phyloP scores from a whole-genome alignment of 2,329 filamentous ascomycete species.

The Ophiostoma sp. region DNA sequence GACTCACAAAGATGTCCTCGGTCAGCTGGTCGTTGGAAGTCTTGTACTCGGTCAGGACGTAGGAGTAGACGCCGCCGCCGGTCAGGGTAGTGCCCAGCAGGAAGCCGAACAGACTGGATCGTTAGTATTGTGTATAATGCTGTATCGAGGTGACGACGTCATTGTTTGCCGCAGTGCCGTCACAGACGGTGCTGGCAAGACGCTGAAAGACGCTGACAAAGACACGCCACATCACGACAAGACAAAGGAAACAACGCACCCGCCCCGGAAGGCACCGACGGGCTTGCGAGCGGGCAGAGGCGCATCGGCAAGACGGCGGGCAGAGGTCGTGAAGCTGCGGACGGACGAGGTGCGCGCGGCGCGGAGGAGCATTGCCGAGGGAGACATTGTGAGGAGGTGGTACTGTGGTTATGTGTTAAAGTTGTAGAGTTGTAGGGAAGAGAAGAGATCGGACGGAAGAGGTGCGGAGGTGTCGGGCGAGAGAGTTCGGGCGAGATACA shows the following conservation, averaged over 20 bases:
- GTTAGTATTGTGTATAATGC: not conserved
- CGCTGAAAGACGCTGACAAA: not conserved
- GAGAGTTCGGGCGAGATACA: not conserved
- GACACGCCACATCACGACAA: not conserved
- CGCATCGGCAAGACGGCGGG: conserved; percentile 41
- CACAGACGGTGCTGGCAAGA: too few species aligned
- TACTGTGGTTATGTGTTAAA: too few species aligned
- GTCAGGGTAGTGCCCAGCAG: conserved; percentile 76
- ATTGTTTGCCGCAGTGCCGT: not conserved
- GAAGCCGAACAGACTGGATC: conserved; percentile 76
- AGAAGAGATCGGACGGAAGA: not conserved
- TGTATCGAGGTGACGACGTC: not conserved
- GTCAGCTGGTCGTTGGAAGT: conserved; percentile 87
- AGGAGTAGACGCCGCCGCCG: conserved; percentile 80
- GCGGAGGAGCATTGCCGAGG: conserved; percentile 40
- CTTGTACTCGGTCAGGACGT: conserved; percentile 89
- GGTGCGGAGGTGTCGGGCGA: not conserved
- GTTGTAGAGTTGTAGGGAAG: not conserved
- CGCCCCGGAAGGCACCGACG: conserved; percentile 57
- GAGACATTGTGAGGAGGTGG: conserved; percentile 38
- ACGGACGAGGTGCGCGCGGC: conserved; percentile 33
- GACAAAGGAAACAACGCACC: conserved; percentile 36
- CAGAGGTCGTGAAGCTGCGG: conserved; percentile 49
- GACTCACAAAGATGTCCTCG: conserved; percentile 90
- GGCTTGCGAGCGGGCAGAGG: conserved; percentile 54